Evolutionary conservation across 106 monocot species (phyloP), one percentile per base, ranked within the genome.

Genomic region (Platanthera guangdongensis): DNA sequence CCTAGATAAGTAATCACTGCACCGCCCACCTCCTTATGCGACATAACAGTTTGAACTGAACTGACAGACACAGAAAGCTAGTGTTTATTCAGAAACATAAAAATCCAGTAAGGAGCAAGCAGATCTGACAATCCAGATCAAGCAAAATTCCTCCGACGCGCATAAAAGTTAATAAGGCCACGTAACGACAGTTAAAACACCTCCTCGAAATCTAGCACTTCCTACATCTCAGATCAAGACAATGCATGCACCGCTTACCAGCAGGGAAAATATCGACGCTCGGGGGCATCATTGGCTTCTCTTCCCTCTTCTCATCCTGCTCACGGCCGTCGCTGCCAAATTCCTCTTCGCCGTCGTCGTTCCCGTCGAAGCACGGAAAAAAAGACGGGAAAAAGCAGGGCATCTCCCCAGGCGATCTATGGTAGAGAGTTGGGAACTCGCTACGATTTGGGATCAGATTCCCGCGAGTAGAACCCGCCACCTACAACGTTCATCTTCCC

Each of bases 321-420:
- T 51, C 21, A 18, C 72, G 72, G 51, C 51, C 11, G 0, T 51
- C 72, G 11, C 72, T n/a, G 9, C 16, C 50, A 51, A 72, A 72
- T 50, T 72, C 50, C 50, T 22, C 72, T 22, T 22, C 72, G 50
- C 4, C 50, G 50, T 51, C 72, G 10, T 72, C 51, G 22, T 72
- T 72, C 50, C 72, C 50, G 51, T 72, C 72, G 72, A 50, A 72
- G 72, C 72, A 72, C 51, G 72, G 72, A 51, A 72, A 72, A 50
- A 51, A 60, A 15, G 15, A 16, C 39, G 39, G 39, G 39, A 39
- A 39, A 39, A 39, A 65, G 65, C 65, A 65, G 72, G 19, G 72
- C 72, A 72, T 72, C 72, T 72, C 72, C 72, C 72, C 72, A 3
- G 72, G 50, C 50, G 72, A 72, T 51, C 21, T 72, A 15, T 8